Evolutionary conservation across 805 yeast species (phyloP), one percentile per base, ranked within the genome.

Genomic region (Zygotorulaspora chibaensis): DNA sequence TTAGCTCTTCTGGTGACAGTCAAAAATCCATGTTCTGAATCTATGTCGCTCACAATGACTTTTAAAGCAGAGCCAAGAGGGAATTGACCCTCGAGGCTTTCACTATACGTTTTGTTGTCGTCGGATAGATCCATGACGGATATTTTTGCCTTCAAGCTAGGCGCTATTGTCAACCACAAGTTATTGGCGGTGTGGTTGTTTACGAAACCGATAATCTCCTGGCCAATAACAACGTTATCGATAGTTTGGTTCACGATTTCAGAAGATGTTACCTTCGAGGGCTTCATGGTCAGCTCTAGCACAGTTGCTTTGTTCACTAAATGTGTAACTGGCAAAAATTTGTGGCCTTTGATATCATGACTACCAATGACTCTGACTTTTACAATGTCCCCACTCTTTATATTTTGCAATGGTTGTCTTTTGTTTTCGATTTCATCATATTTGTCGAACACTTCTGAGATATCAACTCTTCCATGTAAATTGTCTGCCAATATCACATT

Each of bases 401-500:
- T 86, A 33, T 70, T 66, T 1, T 75, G 59, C 36, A 87, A 70
- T 27, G 95, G 95, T 35, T 74, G 69, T 48, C 69, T 72, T 16
- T 65, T 63, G 58, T 87, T 80, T 43, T 72, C 66, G 38, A 89
- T 83, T 25, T 79, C 83, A 2, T 69, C 65, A 48, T 70, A 64
- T 0, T 63, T 54, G 43, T 78, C 80, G 65, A 77, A 84, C 33
- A 84, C 69, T 65, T 88, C 85, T 13, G 89, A 76, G 13, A 83
- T 72, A 56, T 87, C 95, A 47, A 90, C 67, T 61, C 95, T 78
- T 31, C 95, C 97, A 56, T 79, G 84, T 50, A 81, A 71, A 59
- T 84, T 82, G 48, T 84, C 93, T 43, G 93, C 89, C 38, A 89
- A 70, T 40, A 76, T 76, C 15, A 90, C 84, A 56, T 82, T 81